Evolutionary conservation across 169 alveolate genomes (phyloP).

Genomic region (Plasmodium billcollinsi): DNA sequence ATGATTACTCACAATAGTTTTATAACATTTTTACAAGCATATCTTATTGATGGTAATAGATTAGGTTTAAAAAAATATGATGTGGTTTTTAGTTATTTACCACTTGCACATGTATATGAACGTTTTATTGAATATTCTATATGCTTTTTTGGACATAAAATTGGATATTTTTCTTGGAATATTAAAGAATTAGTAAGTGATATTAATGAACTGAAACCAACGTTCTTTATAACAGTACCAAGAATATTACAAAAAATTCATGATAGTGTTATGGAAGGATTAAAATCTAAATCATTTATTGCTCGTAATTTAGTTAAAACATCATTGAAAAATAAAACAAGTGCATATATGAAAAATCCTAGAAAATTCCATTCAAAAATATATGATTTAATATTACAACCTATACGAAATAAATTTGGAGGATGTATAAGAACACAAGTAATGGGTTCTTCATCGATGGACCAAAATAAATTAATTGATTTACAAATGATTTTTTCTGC

Average conservation of each 20-base stretch:
- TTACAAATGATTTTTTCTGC: conserved; percentile 80
- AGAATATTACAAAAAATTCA: conserved; percentile 83
- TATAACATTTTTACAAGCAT: conserved; percentile 81
- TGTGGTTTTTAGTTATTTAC: conserved; percentile 91
- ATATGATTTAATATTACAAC: conserved; percentile 81
- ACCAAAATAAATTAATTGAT: conserved; percentile 77
- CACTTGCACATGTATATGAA: conserved; percentile 94
- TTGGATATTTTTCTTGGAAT: conserved; percentile 94
- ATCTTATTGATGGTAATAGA: conserved; percentile 82
- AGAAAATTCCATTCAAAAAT: conserved; percentile 73
- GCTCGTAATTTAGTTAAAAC: conserved; percentile 78
- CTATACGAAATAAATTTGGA: conserved; percentile 82
- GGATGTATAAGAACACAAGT: conserved; percentile 82
- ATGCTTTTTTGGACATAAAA: conserved; percentile 82
- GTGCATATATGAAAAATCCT: conserved; percentile 68
- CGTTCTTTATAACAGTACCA: conserved; percentile 86
- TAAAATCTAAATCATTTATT: conserved; percentile 77
- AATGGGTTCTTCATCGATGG: conserved; percentile 86
- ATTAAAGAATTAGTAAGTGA: conserved; percentile 92
- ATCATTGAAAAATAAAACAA: conserved; percentile 77
- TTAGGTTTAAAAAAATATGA: conserved; percentile 79
- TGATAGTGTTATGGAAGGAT: conserved; percentile 83
- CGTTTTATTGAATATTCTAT: conserved; percentile 88
- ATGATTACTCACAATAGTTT: conserved; percentile 90
- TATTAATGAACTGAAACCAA: conserved; percentile 82